Percentiles rank a stretch among this genome's conserved stretches.
Conservation (phyloP, 163 green algal species). For the Trebouxia gelatinosa region DNA sequence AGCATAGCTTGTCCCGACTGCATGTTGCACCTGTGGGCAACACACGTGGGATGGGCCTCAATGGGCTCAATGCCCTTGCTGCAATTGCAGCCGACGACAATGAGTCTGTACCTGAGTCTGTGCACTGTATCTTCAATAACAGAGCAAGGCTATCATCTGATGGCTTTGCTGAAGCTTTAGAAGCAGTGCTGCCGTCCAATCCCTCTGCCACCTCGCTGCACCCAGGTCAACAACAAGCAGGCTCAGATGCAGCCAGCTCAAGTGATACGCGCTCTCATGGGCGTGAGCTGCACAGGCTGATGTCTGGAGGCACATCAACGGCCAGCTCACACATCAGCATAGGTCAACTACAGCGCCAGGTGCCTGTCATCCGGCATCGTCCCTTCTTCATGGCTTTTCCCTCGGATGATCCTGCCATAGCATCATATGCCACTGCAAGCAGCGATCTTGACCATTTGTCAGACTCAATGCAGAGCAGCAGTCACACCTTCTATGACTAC, state of each 20-base stretch:
- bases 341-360: neutral
- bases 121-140: constrained; percentile 9
- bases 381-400: neutral
- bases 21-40: constrained; percentile 1
- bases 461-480: neutral
- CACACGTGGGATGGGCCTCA: neutral
- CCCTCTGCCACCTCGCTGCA: neutral
- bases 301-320: neutral
- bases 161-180: neutral
- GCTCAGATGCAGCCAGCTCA: constrained; percentile 19
- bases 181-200: neutral
- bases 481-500: neutral
- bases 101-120: neutral
- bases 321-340: neutral
- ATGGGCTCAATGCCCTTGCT: constrained; percentile 7
- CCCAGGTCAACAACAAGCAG: neutral
- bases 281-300: neutral
- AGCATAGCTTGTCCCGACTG: neutral
- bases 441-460: neutral
- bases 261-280: constrained; percentile 1
- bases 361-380: constrained; percentile 12
- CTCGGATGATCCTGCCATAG: neutral
- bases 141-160: constrained; percentile 1
- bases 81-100: constrained; percentile 16
- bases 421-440: neutral